These are phyloP conservation scores for Nitzschia sp. DNA, from an alignment of 108 stramenopile species.

Conservation along the genomic window DNA sequence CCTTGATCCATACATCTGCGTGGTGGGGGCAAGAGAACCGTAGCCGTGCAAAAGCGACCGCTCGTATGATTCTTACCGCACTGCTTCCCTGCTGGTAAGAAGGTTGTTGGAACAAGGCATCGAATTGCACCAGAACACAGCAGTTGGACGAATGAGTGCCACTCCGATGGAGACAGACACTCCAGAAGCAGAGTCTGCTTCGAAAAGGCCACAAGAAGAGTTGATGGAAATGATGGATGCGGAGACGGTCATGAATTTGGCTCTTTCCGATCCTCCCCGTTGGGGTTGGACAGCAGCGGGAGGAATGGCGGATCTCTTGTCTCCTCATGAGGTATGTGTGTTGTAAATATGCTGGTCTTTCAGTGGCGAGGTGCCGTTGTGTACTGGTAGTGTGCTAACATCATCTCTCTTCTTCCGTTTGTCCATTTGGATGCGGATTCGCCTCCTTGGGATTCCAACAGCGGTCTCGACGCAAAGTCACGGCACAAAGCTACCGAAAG, in stretches of 20 bases:
- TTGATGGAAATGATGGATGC: background rate
- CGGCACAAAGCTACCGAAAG: background rate
- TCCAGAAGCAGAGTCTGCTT: background rate
- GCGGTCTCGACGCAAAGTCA: constrained; percentile 23
- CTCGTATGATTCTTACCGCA: too few relatives aligned
- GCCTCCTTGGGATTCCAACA: constrained; percentile 1
- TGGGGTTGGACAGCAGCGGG: constrained; percentile 83
- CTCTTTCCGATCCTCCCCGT: constrained; percentile 66
- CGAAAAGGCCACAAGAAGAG: background rate
- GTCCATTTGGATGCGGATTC: background rate
- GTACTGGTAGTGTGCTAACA: too few relatives aligned
- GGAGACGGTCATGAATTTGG: constrained; percentile 44
- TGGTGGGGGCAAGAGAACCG: too few relatives aligned
- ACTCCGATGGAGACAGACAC: background rate
- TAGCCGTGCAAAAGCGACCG: too few relatives aligned
- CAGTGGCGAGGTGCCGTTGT: too few relatives aligned
- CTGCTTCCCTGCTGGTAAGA: too few relatives aligned
- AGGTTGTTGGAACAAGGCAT: too few relatives aligned
- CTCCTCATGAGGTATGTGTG: constrained; percentile 67
- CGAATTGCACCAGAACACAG: too few relatives aligned
- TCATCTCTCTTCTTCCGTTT: background rate
- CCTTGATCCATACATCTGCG: too few relatives aligned
- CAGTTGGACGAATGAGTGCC: too few relatives aligned
- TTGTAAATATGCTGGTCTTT: background rate
- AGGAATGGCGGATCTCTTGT: constrained; percentile 57